Evolutionary conservation across 2,329 filamentous ascomycete species (phyloP).

Genomic region (Sclerotinia borealis): DNA sequence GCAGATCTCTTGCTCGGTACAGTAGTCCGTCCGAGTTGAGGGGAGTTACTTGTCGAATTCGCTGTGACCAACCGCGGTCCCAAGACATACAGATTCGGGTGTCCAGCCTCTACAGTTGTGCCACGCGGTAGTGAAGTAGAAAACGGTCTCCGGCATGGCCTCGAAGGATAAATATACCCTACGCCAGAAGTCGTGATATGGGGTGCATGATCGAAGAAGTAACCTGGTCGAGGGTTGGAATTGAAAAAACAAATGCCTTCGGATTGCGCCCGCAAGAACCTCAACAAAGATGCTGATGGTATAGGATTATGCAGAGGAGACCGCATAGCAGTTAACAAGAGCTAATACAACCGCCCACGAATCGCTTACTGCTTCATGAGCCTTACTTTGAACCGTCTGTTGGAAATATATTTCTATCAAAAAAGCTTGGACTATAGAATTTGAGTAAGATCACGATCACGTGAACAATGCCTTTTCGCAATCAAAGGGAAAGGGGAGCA

Average conservation of each 20-base stretch:
- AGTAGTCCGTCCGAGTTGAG: conserved; percentile 7
- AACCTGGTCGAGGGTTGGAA: conserved; percentile 33
- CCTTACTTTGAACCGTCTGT: neutral
- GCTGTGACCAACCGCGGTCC: conserved; percentile 19
- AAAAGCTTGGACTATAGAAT: conserved; percentile 17
- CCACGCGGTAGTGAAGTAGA: conserved; percentile 18
- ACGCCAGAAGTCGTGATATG: conserved; percentile 11
- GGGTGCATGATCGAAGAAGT: conserved; percentile 26
- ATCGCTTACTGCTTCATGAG: conserved; percentile 11
- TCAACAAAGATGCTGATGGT: conserved; percentile 55
- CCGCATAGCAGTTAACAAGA: conserved; percentile 29
- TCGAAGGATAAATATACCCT: conserved; percentile 9
- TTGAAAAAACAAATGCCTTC: conserved; percentile 50
- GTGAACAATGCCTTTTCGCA: neutral
- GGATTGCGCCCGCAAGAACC: conserved; percentile 67
- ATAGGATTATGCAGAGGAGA: conserved; percentile 30
- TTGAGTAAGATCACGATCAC: neutral
- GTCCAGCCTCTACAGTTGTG: conserved; percentile 22
- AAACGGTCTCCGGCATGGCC: conserved; percentile 17
- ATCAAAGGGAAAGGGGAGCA: neutral
- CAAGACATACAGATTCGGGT: conserved; percentile 27
- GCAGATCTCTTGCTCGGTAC: conserved; percentile 8
- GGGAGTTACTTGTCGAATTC: neutral
- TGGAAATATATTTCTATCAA: conserved; percentile 9
- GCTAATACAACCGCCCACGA: conserved; percentile 12